A percentile compares a stretch with the other conserved stretches of the same genome.
Conservation (phyloP, 768 basidiomycete species). For the Mycena capillaripes region DNA sequence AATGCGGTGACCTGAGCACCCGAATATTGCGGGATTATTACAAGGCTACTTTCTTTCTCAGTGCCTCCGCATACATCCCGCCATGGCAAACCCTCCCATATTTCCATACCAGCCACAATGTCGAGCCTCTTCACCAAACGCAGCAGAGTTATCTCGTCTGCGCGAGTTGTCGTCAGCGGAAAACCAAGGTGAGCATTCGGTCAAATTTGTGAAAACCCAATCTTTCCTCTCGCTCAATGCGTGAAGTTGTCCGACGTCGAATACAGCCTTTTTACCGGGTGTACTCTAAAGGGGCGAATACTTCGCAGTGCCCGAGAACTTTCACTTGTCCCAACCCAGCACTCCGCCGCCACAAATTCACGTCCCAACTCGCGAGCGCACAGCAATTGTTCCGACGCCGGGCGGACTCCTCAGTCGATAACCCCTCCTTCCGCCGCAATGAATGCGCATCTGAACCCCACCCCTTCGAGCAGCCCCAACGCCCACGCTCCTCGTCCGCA, state of each 20-base stretch:
- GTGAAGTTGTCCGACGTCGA: background rate
- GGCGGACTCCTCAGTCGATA: background rate
- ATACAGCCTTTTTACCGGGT: background rate
- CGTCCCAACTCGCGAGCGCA: background rate
- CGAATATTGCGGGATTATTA: too few relatives aligned
- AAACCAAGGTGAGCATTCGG: background rate
- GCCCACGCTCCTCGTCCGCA: background rate
- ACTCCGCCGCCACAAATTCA: background rate
- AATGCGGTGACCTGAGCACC: too few relatives aligned
- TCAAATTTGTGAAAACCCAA: background rate
- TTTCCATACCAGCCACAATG: background rate
- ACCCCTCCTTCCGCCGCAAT: background rate
- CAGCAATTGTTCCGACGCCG: background rate
- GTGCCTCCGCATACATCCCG: too few relatives aligned
- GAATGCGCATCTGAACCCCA: background rate
- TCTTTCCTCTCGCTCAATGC: background rate
- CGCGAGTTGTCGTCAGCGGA: background rate
- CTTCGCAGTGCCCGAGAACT: background rate
- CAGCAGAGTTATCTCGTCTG: background rate
- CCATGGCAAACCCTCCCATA: too few relatives aligned
- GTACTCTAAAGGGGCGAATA: background rate
- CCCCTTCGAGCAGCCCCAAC: background rate
- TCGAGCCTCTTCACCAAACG: background rate
- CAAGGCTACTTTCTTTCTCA: too few relatives aligned
- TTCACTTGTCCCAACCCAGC: background rate